A percentile compares a stretch with the other conserved stretches of the same genome.
These are phyloP conservation scores for Salvia rosmarinus DNA, from an alignment of 257 asterid species.

Conservation along the genomic window DNA sequence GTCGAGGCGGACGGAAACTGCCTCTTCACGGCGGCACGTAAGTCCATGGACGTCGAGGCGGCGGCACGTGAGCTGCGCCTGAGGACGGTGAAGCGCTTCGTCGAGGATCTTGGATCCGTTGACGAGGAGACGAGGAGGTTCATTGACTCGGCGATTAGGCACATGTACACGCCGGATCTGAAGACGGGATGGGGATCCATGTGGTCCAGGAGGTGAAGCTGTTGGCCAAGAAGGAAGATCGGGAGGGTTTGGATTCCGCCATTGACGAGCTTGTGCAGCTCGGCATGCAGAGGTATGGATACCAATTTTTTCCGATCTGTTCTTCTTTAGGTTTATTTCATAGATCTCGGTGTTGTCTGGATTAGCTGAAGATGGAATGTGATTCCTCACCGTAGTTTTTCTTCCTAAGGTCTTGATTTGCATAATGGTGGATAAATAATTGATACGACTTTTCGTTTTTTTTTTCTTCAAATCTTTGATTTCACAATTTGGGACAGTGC, in stretches of 20 bases:
- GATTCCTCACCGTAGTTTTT: not conserved
- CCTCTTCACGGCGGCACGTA: conserved; percentile 77
- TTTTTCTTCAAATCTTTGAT: not conserved
- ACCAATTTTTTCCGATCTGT: conserved; percentile 6
- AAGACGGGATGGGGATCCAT: conserved; percentile 86
- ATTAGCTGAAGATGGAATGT: not conserved
- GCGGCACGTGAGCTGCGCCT: conserved; percentile 73
- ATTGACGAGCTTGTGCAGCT: conserved; percentile 72
- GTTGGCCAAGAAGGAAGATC: conserved; percentile 71
- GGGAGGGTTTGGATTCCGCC: conserved; percentile 67
- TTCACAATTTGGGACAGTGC: not conserved
- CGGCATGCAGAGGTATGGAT: conserved; percentile 78
- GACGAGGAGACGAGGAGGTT: conserved; percentile 52
- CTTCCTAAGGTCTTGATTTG: not conserved
- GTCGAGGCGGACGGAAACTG: conserved; percentile 91
- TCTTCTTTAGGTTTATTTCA: not conserved
- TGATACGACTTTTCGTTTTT: not conserved
- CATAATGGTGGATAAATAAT: not conserved
- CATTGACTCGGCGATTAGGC: conserved; percentile 67
- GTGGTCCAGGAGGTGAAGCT: conserved; percentile 92
- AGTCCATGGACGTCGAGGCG: conserved; percentile 54
- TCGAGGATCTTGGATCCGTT: conserved; percentile 73
- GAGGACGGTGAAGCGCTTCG: conserved; percentile 70
- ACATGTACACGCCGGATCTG: conserved; percentile 95
- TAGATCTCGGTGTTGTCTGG: not conserved